phyloP scores from a whole-genome alignment of 2,329 filamentous ascomycete species.

The Nigrograna mackinnonii region DNA sequence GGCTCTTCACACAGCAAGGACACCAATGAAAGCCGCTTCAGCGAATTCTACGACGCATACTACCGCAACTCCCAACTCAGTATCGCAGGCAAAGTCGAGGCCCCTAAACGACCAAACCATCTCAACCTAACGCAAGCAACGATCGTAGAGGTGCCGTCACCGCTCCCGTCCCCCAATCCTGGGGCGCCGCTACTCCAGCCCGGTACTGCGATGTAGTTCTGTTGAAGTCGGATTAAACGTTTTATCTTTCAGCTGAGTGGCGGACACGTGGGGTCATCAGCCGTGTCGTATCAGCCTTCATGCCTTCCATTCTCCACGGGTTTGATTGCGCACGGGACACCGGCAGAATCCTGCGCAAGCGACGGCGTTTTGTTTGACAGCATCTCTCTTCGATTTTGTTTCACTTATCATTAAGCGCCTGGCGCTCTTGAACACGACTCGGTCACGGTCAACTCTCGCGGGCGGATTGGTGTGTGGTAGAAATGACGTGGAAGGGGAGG shows the following conservation, averaged over 20 bases:
- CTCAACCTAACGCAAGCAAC: conserved; percentile 22
- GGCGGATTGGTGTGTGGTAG: no score
- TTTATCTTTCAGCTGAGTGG: no score
- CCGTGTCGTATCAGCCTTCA: no score
- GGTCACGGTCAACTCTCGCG: no score
- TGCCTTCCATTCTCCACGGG: no score
- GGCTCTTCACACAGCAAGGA: conserved; percentile 8
- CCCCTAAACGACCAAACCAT: conserved; percentile 16
- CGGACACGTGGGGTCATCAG: no score
- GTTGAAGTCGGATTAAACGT: no score
- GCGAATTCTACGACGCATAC: conserved; percentile 46
- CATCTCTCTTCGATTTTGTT: no score
- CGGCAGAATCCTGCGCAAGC: conserved; percentile 7
- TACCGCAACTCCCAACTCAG: conserved; percentile 34
- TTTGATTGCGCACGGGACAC: conserved; percentile 12
- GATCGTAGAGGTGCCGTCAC: conserved; percentile 32
- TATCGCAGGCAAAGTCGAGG: conserved; percentile 9
- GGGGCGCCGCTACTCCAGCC: conserved; percentile 14
- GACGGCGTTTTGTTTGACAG: no score
- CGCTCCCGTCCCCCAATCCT: conserved; percentile 25
- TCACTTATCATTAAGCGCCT: no score
- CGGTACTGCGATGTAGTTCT: conserved; percentile 24
- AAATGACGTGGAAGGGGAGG: no score
- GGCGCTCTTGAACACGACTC: no score
- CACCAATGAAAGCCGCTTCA: conserved; percentile 27